These are phyloP conservation scores for Botryotinia convoluta DNA, from an alignment of 2,329 filamentous ascomycete species.

Conservation along the genomic window DNA sequence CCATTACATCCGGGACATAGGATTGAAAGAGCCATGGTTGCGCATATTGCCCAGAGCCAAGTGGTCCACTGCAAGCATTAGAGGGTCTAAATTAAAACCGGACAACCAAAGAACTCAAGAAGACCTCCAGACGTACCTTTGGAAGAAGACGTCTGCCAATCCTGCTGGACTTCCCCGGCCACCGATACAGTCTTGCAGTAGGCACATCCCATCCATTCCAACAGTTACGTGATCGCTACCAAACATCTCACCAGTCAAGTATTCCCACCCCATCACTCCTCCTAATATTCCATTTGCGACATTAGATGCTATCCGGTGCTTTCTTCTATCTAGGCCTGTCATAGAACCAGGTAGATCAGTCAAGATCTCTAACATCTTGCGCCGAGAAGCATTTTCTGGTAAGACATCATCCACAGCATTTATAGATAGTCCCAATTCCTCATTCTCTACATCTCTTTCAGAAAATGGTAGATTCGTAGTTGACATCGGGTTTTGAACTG, in stretches of 20 bases:
- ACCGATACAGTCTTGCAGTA: conserved; percentile 38
- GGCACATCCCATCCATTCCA: conserved; percentile 40
- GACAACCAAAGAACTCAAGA: conserved; percentile 20
- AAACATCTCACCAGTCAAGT: conserved; percentile 41
- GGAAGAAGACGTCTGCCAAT: conserved; percentile 34
- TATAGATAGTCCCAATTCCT: neutral
- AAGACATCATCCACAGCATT: neutral
- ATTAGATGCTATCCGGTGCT: conserved; percentile 16
- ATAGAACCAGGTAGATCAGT: conserved; percentile 36
- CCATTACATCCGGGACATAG: conserved; percentile 40
- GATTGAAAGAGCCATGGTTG: conserved; percentile 40
- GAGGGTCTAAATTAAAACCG: neutral
- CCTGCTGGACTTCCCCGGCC: conserved; percentile 35
- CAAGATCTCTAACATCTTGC: conserved; percentile 37
- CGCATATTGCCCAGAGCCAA: conserved; percentile 36
- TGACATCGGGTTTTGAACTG: conserved; percentile 4
- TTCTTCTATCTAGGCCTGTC: conserved; percentile 22
- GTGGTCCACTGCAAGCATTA: conserved; percentile 29
- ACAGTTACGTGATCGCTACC: conserved; percentile 38
- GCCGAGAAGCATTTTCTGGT: neutral
- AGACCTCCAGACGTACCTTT: conserved; percentile 30
- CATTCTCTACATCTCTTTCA: neutral
- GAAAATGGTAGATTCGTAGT: neutral
- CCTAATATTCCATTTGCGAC: conserved; percentile 26
- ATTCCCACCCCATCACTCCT: conserved; percentile 39